Evolutionary conservation across 306 rosid genomes (phyloP).

Genomic region (Fagus sylvatica): DNA sequence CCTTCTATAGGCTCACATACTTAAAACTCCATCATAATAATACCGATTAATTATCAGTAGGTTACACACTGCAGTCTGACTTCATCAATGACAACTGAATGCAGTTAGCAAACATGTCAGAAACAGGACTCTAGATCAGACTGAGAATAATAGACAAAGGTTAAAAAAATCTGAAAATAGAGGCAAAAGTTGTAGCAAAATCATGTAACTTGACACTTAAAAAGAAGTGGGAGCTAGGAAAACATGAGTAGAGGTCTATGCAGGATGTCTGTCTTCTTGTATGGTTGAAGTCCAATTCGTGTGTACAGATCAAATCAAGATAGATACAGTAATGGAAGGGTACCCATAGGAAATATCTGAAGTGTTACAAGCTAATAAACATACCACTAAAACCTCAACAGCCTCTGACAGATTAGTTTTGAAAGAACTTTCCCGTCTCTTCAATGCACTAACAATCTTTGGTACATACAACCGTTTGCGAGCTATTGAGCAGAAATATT

Average conservation of each 20-base stretch:
- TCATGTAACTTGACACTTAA: too few relatives aligned
- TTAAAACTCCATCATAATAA: background rate
- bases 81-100: background rate
- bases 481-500: slow-evolving; percentile 40
- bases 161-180: background rate
- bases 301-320: background rate
- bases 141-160: background rate
- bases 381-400: slow-evolving; percentile 59
- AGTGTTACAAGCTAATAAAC: slow-evolving; percentile 18
- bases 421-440: slow-evolving; percentile 70
- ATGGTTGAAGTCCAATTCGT: background rate
- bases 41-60: background rate
- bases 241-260: too few relatives aligned
- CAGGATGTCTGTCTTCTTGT: too few relatives aligned
- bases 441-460: slow-evolving; percentile 50
- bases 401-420: slow-evolving; percentile 53
- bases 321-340: slow-evolving; percentile 3
- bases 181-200: background rate
- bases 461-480: slow-evolving; percentile 44
- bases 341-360: background rate
- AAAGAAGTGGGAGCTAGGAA: too few relatives aligned
- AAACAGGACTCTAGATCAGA: background rate
- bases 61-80: background rate
- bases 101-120: background rate
- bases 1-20: background rate